A percentile compares a stretch with the other conserved stretches of the same genome.
These are phyloP conservation scores for Ophiocordyceps sinensis DNA, from an alignment of 2,329 filamentous ascomycete species.

Conservation along the genomic window DNA sequence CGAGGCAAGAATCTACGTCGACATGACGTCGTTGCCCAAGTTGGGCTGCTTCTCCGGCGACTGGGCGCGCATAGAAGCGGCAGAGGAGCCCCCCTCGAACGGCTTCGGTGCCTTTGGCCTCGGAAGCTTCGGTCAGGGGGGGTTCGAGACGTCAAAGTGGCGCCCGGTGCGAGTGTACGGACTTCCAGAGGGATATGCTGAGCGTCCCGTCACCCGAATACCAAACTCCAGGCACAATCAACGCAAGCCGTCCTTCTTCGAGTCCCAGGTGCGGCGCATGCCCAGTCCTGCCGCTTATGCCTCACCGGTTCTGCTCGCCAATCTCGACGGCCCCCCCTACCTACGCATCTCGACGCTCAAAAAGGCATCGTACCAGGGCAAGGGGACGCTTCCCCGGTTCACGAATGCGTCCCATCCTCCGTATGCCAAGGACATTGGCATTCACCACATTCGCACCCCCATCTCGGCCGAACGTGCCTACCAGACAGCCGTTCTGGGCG, in stretches of 20 bases:
- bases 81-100: conserved; percentile 57
- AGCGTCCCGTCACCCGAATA: conserved; percentile 45
- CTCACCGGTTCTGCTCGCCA: conserved; percentile 76
- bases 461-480: conserved; percentile 73
- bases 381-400: conserved; percentile 40
- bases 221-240: conserved; percentile 37
- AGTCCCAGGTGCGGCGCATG: conserved; percentile 50
- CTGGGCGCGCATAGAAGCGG: conserved; percentile 76
- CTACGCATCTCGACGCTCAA: conserved; percentile 63
- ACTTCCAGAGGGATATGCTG: conserved; percentile 60
- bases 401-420: conserved; percentile 40
- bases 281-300: conserved; percentile 52
- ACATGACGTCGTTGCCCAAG: conserved; percentile 70
- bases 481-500: conserved; percentile 74
- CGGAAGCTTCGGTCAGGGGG: conserved; percentile 38
- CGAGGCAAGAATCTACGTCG: conserved; percentile 78
- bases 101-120: conserved; percentile 54
- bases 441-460: conserved; percentile 81
- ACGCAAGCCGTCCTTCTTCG: conserved; percentile 46
- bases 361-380: conserved; percentile 31
- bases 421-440: conserved; percentile 60
- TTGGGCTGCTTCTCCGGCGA: conserved; percentile 96
- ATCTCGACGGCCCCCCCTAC: conserved; percentile 66
- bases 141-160: conserved; percentile 53
- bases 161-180: conserved; percentile 81